Evolutionary conservation across 495 filamentous ascomycete species (phyloP), one percentile per base, ranked within the genome.

Genomic region (Penicillium maclennaniae): DNA sequence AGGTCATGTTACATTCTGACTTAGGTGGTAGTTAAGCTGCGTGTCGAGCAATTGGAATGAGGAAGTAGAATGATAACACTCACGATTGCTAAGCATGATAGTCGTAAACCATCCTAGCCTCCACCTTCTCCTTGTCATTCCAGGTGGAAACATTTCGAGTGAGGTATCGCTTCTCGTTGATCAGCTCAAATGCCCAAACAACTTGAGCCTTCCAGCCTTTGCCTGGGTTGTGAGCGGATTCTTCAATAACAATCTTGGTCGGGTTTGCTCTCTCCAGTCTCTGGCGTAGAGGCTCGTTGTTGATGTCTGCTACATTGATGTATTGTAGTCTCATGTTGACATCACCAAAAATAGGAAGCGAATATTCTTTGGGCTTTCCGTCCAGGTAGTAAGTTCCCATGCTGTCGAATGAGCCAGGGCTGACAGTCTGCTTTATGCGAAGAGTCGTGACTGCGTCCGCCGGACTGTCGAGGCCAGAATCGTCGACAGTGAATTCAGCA

Each of bases 71-170:
- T 42, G 39, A 42, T 42, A 20, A 34, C 10, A 40, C 16, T 10
- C 19, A 19, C 23, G 8, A 17, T 49, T 16, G 7, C 38, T 19
- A 12, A 25, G 2, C 34, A 9, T 47, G 17, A 14, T 41, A 59
- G 36, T 59, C 56, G 45, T 59, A 59, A 6, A 59, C 56, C 47
- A 59, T 40, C 26, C 47, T 26, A 3, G 43, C 26, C 19, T 34
- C 37, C 25, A 59, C 37, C 1, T 10, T 44, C 10, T 63, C 45
- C 53, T 63, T 46, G 52, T 53, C 0, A 81, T 87, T 28, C 87
- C 89, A 0, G 87, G 47, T 55, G 23, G 28, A 48, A 7, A 43
- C 47, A 34, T 61, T 58, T 1, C 61, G 41, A 5, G 61, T 63
- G 0, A 63, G 25, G 42, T 53, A 53, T 36, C 43, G 42, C 20